Percentiles rank a stretch among this genome's conserved stretches.
phyloP scores from a whole-genome alignment of 1,139 yeast species.

The Candida frijolesensis region DNA sequence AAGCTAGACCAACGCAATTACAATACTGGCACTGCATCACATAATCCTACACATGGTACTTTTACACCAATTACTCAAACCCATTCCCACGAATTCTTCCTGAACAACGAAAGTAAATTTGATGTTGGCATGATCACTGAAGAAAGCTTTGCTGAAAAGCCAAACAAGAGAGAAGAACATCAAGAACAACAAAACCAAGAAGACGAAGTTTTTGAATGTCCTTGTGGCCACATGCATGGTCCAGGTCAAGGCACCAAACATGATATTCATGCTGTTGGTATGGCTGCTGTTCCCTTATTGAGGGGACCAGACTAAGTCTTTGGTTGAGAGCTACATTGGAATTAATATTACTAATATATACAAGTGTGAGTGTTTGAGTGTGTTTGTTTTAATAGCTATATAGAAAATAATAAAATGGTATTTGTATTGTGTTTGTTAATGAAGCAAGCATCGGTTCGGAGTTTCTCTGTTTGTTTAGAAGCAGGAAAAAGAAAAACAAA shows the following conservation, averaged over 20 bases:
- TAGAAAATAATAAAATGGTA: too few relatives aligned
- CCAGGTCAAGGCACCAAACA: slow-evolving; percentile 33
- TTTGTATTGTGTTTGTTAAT: too few relatives aligned
- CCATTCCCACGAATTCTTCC: slow-evolving; percentile 10
- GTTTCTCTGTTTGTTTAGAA: background rate
- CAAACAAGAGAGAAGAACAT: background rate
- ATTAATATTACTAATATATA: background rate
- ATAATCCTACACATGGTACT: slow-evolving; percentile 14
- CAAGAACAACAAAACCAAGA: background rate
- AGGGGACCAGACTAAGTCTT: slow-evolving; percentile 35
- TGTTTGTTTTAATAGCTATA: background rate
- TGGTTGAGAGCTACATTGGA: background rate
- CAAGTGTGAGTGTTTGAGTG: background rate
- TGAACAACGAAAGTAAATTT: slow-evolving; percentile 7
- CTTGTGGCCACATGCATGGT: slow-evolving; percentile 41
- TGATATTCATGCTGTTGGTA: slow-evolving; percentile 35
- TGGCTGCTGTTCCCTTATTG: slow-evolving; percentile 27
- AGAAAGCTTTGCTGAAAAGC: slow-evolving; percentile 8
- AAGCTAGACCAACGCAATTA: background rate
- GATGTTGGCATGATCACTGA: slow-evolving; percentile 14
- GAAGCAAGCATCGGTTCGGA: background rate
- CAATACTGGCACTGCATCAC: slow-evolving; percentile 3
- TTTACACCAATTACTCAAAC: slow-evolving; percentile 16
- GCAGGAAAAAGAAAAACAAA: background rate
- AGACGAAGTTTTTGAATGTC: slow-evolving; percentile 22